Evolutionary conservation across 2,329 filamentous ascomycete genomes (phyloP).

Genomic region (Cordyceps pruinosa): DNA sequence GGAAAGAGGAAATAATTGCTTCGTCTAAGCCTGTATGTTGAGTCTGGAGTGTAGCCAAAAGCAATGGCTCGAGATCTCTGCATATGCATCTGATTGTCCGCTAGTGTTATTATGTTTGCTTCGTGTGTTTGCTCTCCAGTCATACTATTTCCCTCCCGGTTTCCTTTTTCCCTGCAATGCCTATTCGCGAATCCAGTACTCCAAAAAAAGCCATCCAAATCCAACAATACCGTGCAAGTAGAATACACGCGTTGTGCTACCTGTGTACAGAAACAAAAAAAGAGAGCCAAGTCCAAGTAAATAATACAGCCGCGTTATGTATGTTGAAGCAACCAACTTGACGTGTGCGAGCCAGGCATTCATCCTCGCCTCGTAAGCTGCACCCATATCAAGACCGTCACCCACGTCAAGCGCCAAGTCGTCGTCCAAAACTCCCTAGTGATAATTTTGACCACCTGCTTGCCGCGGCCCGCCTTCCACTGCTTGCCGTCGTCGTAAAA

Average conservation of each 20-base stretch:
- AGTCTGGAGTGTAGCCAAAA: neutral
- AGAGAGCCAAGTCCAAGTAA: neutral
- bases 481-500: constrained; percentile 38
- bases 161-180: neutral
- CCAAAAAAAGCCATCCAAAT: neutral
- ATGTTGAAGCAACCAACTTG: neutral
- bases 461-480: constrained; percentile 25
- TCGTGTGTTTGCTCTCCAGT: neutral
- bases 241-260: neutral
- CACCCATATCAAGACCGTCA: constrained; percentile 57
- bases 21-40: neutral
- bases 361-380: constrained; percentile 61
- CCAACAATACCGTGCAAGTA: constrained; percentile 1
- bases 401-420: constrained; percentile 55
- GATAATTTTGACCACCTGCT: constrained; percentile 38
- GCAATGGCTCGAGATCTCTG: neutral
- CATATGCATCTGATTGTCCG: neutral
- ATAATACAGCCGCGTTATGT: neutral
- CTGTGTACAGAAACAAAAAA: neutral
- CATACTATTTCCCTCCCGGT: neutral
- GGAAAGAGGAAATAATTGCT: neutral
- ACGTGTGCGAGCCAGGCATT: neutral
- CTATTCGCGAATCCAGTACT: neutral
- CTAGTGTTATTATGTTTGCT: neutral
- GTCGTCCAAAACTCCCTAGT: constrained; percentile 55